Evolutionary conservation across 441 rosid species (phyloP).

Genomic region (Lagerstroemia fauriei): DNA sequence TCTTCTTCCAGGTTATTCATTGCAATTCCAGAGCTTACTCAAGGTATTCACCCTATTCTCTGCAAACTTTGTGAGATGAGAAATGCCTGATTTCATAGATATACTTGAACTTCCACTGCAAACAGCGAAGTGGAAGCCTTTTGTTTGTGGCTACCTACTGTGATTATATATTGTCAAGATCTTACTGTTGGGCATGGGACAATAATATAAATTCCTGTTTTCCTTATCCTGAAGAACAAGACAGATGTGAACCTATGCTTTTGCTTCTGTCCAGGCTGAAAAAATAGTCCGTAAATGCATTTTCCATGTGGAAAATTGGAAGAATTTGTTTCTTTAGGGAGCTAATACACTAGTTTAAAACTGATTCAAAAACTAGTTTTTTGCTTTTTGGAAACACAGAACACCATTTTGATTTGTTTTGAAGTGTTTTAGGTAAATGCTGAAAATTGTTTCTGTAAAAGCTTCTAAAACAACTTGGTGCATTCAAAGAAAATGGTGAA

Average conservation of each 20-base stretch:
- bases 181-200: not conserved
- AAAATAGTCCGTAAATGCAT: not conserved
- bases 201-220: not conserved
- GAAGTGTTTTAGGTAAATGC: not conserved
- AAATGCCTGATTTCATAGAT: not conserved
- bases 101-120: not conserved
- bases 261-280: not conserved
- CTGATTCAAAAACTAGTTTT: too few species aligned
- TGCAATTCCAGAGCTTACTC: conserved; percentile 79
- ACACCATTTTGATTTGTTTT: not conserved
- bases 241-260: not conserved
- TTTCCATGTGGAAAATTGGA: not conserved
- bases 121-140: not conserved
- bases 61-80: not conserved
- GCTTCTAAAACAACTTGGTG: not conserved
- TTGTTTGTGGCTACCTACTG: not conserved
- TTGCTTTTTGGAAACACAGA: too few species aligned
- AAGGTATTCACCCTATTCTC: conserved; percentile 50
- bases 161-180: not conserved
- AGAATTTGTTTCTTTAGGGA: too few species aligned
- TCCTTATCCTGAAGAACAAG: not conserved
- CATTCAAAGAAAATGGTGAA: too few species aligned
- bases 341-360: too few species aligned
- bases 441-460: not conserved
- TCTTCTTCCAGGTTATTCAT: conserved; percentile 78